Evolutionary conservation across 352 stramenopile species (phyloP).

Genomic region (Blastocystis sp.): DNA sequence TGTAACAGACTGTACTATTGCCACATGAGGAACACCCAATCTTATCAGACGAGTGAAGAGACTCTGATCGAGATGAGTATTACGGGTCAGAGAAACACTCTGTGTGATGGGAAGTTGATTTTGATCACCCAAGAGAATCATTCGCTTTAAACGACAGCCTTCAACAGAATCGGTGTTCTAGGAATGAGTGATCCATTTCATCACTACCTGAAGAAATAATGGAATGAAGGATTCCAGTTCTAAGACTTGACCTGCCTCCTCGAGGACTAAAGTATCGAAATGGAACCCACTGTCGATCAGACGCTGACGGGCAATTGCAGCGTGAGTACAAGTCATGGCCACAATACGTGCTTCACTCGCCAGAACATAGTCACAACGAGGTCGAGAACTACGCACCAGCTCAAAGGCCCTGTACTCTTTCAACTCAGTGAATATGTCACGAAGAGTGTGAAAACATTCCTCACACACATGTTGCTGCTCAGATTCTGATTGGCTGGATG

Average conservation of each 20-base stretch:
- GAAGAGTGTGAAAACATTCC: constrained; percentile 77
- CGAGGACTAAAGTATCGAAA: constrained; percentile 86
- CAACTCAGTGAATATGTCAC: constrained; percentile 87
- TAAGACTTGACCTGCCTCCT: constrained; percentile 89
- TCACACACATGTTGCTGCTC: not conserved
- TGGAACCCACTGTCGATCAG: constrained; percentile 81
- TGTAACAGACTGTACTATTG: too few relatives aligned
- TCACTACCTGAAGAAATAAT: constrained; percentile 79
- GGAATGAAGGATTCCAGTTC: constrained; percentile 88
- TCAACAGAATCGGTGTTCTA: constrained; percentile 72
- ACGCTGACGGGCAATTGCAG: constrained; percentile 81
- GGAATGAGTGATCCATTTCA: not conserved
- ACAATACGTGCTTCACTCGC: constrained; percentile 88
- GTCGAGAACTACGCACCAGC: constrained; percentile 83
- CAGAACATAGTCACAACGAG: constrained; percentile 88
- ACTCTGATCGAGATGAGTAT: constrained; percentile 87
- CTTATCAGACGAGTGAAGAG: constrained; percentile 88
- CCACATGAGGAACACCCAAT: constrained; percentile 85
- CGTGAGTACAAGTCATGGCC: constrained; percentile 91
- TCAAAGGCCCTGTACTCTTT: constrained; percentile 89
- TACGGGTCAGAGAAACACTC: constrained; percentile 81
- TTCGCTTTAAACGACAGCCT: constrained; percentile 81
- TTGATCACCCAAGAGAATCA: constrained; percentile 90
- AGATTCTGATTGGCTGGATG: not conserved
- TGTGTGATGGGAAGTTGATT: constrained; percentile 87